These are phyloP conservation scores for Penicillium concentricum DNA, from an alignment of 2,329 filamentous ascomycete genomes.

Conservation along the genomic window DNA sequence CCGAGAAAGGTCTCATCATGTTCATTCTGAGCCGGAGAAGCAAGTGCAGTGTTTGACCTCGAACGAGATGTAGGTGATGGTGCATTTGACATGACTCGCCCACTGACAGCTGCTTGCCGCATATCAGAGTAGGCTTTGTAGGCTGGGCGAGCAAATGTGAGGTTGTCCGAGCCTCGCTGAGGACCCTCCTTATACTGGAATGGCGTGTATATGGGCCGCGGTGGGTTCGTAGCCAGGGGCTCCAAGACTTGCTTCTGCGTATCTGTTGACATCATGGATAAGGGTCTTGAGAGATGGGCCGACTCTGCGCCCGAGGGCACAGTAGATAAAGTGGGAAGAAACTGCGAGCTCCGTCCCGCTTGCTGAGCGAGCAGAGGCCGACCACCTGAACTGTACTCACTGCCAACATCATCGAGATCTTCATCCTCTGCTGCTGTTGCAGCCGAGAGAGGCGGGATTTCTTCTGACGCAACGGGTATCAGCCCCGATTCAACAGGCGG, in stretches of 20 bases:
- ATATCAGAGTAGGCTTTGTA: slow-evolving; percentile 50
- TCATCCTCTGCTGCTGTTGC: slow-evolving; percentile 5
- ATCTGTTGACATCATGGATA: slow-evolving; percentile 16
- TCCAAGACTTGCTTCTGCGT: slow-evolving; percentile 23
- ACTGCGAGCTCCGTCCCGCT: slow-evolving; percentile 14
- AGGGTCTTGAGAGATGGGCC: background rate
- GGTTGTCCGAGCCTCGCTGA: slow-evolving; percentile 42
- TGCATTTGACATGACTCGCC: slow-evolving; percentile 43
- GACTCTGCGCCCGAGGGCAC: slow-evolving; percentile 6
- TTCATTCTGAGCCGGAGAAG: slow-evolving; percentile 28
- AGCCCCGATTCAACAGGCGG: slow-evolving; percentile 31
- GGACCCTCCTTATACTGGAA: slow-evolving; percentile 47
- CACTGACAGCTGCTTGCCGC: slow-evolving; percentile 46
- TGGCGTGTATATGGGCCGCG: slow-evolving; percentile 45
- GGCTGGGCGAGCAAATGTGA: slow-evolving; percentile 41
- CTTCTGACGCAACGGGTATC: slow-evolving; percentile 35
- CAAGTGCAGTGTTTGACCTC: slow-evolving; percentile 17
- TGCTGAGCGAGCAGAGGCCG: slow-evolving; percentile 45
- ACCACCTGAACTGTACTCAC: slow-evolving; percentile 54
- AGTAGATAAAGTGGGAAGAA: slow-evolving; percentile 12
- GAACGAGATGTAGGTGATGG: slow-evolving; percentile 18
- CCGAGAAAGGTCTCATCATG: slow-evolving; percentile 49
- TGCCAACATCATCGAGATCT: slow-evolving; percentile 27
- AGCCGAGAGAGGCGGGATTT: slow-evolving; percentile 5
- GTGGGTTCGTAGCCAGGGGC: slow-evolving; percentile 38